A percentile compares a stretch with the other conserved stretches of the same genome.
Conservation (phyloP, 176 grass and related monocot species). For the Musa beccarii region DNA sequence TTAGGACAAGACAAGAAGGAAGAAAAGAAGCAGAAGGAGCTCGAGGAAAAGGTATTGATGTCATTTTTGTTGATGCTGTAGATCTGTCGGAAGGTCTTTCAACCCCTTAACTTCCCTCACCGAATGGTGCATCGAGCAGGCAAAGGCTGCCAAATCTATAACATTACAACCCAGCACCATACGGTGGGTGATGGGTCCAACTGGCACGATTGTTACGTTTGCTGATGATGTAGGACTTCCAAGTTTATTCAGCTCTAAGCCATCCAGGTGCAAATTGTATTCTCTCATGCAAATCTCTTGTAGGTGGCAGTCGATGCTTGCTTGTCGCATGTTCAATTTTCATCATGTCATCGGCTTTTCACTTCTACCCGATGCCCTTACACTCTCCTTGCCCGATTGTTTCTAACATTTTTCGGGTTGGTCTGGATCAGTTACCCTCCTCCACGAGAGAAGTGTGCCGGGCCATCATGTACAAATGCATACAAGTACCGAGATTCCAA, state of each 20-base stretch:
- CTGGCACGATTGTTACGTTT: constrained; percentile 55
- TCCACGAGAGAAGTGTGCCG: constrained; percentile 58
- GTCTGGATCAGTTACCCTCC: constrained; percentile 48
- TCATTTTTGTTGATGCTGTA: background rate
- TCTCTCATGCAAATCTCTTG: background rate
- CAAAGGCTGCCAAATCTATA: constrained; percentile 40
- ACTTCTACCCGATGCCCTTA: background rate
- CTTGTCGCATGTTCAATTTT: no score
- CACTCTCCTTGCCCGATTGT: background rate
- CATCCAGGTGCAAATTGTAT: constrained; percentile 29
- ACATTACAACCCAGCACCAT: constrained; percentile 31
- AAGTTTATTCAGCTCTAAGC: constrained; percentile 72
- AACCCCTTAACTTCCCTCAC: background rate
- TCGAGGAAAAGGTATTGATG: constrained; percentile 57
- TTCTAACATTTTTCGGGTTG: background rate
- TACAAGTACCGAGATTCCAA: constrained; percentile 66
- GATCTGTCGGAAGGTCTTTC: background rate
- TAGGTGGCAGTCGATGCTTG: background rate
- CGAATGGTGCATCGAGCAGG: constrained; percentile 20
- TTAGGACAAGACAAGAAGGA: constrained; percentile 86
- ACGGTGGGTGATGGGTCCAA: constrained; percentile 67
- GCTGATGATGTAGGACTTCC: constrained; percentile 70
- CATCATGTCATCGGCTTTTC: no score
- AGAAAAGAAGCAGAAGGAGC: constrained; percentile 93
- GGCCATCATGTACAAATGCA: constrained; percentile 38